Conservation (phyloP, 495 filamentous ascomycete genomes). For the Pseudoneurospora amorphoporcata region DNA sequence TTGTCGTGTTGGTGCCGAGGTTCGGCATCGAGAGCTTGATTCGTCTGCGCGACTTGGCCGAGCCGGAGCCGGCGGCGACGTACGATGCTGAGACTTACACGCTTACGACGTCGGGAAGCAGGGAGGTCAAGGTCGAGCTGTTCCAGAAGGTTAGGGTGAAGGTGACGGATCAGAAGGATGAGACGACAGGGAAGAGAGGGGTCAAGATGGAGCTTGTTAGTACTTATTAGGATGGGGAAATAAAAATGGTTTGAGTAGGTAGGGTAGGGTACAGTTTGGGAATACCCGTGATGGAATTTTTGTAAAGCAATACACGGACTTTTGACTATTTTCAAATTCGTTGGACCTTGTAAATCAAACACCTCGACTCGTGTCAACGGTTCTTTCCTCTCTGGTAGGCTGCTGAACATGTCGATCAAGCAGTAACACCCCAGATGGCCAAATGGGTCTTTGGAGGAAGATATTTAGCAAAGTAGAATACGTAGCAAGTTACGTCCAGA, state of each 20-base stretch:
- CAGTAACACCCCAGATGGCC: no score
- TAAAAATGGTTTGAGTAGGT: background rate
- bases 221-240: slow-evolving; percentile 5
- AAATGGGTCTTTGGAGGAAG: no score
- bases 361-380: no score
- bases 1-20: slow-evolving; percentile 87
- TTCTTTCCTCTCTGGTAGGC: no score
- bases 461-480: no score
- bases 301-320: background rate
- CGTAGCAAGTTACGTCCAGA: background rate
- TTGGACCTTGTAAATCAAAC: no score
- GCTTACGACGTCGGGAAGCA: slow-evolving; percentile 46
- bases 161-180: slow-evolving; percentile 86
- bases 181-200: slow-evolving; percentile 86
- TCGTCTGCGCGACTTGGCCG: slow-evolving; percentile 68
- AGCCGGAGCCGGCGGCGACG: slow-evolving; percentile 60
- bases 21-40: slow-evolving; percentile 94
- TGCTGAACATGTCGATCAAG: no score
- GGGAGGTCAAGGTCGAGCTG: slow-evolving; percentile 56
- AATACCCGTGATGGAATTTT: background rate
- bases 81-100: slow-evolving; percentile 81
- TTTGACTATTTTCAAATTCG: background rate
- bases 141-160: slow-evolving; percentile 84
- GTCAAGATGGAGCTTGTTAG: slow-evolving; percentile 58
- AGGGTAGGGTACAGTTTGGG: background rate